These are phyloP conservation scores for Hyaloscypha bicolor DNA, from an alignment of 495 filamentous ascomycete genomes.

Conservation along the genomic window DNA sequence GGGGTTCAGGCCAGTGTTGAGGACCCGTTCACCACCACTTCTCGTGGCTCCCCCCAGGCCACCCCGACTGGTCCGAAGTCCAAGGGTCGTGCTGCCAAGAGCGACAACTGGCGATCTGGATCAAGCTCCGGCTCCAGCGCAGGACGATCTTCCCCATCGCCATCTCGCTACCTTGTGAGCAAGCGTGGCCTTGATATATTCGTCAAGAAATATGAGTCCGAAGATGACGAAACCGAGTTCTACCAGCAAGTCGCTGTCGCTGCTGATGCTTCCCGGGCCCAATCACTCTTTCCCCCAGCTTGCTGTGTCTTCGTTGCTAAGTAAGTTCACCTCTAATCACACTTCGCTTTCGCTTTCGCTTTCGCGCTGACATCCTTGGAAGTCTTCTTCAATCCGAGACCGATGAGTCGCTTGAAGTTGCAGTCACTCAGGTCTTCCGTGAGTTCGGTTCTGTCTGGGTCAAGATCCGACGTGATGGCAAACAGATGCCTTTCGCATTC, in stretches of 20 bases:
- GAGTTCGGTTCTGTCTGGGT: conserved; percentile 58
- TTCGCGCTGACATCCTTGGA: conserved; percentile 35
- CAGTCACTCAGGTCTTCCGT: conserved; percentile 53
- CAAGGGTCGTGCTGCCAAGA: conserved; percentile 21
- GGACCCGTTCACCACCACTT: conserved; percentile 24
- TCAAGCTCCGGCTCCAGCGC: conserved; percentile 22
- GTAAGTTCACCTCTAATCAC: conserved; percentile 42
- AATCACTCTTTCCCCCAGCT: conserved; percentile 53
- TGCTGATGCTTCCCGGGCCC: conserved; percentile 50
- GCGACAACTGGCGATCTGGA: conserved; percentile 29
- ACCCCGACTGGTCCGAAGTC: conserved; percentile 16
- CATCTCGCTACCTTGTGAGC: conserved; percentile 1
- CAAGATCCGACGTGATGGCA: conserved; percentile 61
- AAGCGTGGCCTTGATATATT: not conserved
- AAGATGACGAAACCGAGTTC: not conserved
- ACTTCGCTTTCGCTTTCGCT: no score
- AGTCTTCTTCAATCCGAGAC: conserved; percentile 42
- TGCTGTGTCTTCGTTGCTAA: conserved; percentile 68
- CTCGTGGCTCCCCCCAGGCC: not conserved
- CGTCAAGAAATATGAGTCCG: conserved; percentile 2
- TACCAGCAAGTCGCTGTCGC: conserved; percentile 26
- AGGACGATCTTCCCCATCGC: conserved; percentile 11
- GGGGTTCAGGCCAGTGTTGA: conserved; percentile 7
- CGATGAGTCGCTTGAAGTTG: conserved; percentile 53
- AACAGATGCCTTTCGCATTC: conserved; percentile 65